Percentiles rank a stretch among this genome's conserved stretches.
phyloP scores from a whole-genome alignment of 192 early-diverging fungal genomes.

The Podila clonocystis region DNA sequence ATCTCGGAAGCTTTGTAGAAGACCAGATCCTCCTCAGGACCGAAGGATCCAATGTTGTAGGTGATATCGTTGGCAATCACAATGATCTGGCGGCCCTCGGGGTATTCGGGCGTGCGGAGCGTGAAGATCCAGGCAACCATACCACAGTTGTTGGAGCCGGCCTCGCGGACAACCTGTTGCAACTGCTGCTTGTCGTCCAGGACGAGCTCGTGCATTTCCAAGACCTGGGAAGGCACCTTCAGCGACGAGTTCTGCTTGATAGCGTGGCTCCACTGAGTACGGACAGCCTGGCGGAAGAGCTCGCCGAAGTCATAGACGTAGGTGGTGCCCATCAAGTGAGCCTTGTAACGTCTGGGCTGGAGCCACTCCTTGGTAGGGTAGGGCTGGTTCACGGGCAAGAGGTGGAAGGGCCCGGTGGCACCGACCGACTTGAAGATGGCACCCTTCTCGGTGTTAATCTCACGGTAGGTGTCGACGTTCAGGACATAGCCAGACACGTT shows the following conservation, averaged over 20 bases:
- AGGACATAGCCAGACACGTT: slow-evolving; percentile 94
- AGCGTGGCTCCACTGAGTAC: slow-evolving; percentile 81
- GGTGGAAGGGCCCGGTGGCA: slow-evolving; percentile 82
- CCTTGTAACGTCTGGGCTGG: slow-evolving; percentile 97
- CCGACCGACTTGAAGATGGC: slow-evolving; percentile 90
- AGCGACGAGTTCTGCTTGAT: slow-evolving; percentile 50
- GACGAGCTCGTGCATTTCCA: slow-evolving; percentile 88
- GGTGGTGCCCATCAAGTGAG: slow-evolving; percentile 97
- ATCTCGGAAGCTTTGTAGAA: slow-evolving; percentile 94
- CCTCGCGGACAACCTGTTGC: slow-evolving; percentile 78
- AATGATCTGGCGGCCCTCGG: slow-evolving; percentile 84
- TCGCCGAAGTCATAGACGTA: slow-evolving; percentile 99
- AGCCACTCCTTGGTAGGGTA: slow-evolving; percentile 96
- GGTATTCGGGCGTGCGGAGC: slow-evolving; percentile 93
- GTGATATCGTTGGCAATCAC: slow-evolving; percentile 99
- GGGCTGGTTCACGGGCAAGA: slow-evolving; percentile 80
- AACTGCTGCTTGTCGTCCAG: slow-evolving; percentile 84
- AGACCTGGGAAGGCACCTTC: slow-evolving; percentile 68
- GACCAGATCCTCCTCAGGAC: slow-evolving; percentile 90
- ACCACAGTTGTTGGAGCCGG: slow-evolving; percentile 92
- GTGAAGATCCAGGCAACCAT: slow-evolving; percentile 97
- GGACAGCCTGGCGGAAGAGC: slow-evolving; percentile 90
- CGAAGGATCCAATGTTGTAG: slow-evolving; percentile 96
- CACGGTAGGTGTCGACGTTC: slow-evolving; percentile 93
- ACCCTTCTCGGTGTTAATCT: slow-evolving; percentile 84